Conservation (phyloP, 2,329 filamentous ascomycete species). For the Exophiala aquamarina region DNA sequence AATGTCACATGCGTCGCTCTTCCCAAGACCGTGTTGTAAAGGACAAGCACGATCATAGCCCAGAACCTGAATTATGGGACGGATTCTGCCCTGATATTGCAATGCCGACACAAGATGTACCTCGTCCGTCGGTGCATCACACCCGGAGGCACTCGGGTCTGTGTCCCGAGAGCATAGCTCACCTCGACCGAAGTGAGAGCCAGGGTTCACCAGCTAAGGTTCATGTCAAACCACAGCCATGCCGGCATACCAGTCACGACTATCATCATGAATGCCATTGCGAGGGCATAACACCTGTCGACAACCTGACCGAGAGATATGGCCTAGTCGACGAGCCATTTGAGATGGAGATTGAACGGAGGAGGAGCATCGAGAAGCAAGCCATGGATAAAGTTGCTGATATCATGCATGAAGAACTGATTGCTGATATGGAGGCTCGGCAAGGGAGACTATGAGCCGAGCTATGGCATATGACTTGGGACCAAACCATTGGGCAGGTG, state of each 20-base stretch:
- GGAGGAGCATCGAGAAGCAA: conserved; percentile 12
- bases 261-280: conserved; percentile 20
- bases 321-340: conserved; percentile 16
- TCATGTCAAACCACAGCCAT: conserved; percentile 7
- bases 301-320: conserved; percentile 22
- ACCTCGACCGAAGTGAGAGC: conserved; percentile 6
- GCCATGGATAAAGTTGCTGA: conserved; percentile 12
- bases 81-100: conserved; percentile 23
- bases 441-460: conserved; percentile 8
- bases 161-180: conserved; percentile 13
- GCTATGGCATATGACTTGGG: neutral
- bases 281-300: conserved; percentile 14
- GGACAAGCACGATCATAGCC: conserved; percentile 7
- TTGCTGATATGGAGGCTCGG: conserved; percentile 20
- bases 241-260: conserved; percentile 1
- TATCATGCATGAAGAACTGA: conserved; percentile 20
- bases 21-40: conserved; percentile 14
- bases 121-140: conserved; percentile 7
- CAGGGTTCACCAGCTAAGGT: conserved; percentile 18
- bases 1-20: conserved; percentile 19
- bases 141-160: conserved; percentile 21
- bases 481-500: neutral
- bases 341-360: conserved; percentile 5
- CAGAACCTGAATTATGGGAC: conserved; percentile 17
- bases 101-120: conserved; percentile 15